phyloP scores from a whole-genome alignment of 805 yeast species.

The Kuraishia piskuri region DNA sequence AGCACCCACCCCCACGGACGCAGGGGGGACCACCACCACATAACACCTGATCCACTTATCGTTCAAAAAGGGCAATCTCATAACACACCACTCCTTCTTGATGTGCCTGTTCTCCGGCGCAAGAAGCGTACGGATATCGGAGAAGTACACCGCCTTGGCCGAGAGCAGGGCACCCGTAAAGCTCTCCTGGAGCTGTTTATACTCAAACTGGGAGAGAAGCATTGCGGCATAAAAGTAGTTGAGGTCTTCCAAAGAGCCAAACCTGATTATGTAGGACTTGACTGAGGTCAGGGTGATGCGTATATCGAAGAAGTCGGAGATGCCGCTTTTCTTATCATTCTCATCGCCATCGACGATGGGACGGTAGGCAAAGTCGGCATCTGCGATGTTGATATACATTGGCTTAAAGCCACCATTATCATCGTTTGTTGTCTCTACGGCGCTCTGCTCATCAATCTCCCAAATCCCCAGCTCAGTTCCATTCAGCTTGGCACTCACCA shows the following conservation, averaged over 20 bases:
- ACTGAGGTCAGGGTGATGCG: slow-evolving; percentile 16
- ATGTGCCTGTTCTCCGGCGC: slow-evolving; percentile 38
- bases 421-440: slow-evolving; percentile 17
- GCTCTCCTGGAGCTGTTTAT: slow-evolving; percentile 46
- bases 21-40: slow-evolving; percentile 35
- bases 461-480: slow-evolving; percentile 50
- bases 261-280: slow-evolving; percentile 15
- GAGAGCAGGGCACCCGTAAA: slow-evolving; percentile 59
- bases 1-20: slow-evolving; percentile 2
- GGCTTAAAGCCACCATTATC: slow-evolving; percentile 35
- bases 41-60: slow-evolving; percentile 52
- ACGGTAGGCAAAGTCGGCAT: slow-evolving; percentile 22
- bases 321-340: neutral
- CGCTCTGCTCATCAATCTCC: slow-evolving; percentile 26
- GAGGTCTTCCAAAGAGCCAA: slow-evolving; percentile 17
- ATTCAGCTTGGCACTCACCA: slow-evolving; percentile 22
- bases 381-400: slow-evolving; percentile 43
- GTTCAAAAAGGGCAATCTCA: slow-evolving; percentile 50
- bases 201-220: slow-evolving; percentile 48
- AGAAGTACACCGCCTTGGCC: slow-evolving; percentile 44
- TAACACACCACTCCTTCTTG: slow-evolving; percentile 53
- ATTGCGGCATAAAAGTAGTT: slow-evolving; percentile 34
- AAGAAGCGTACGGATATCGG: slow-evolving; percentile 51
- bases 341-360: neutral
- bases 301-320: slow-evolving; percentile 7